These are phyloP conservation scores for Penicillium sp. DNA, from an alignment of 2,329 filamentous ascomycete species.

Conservation along the genomic window DNA sequence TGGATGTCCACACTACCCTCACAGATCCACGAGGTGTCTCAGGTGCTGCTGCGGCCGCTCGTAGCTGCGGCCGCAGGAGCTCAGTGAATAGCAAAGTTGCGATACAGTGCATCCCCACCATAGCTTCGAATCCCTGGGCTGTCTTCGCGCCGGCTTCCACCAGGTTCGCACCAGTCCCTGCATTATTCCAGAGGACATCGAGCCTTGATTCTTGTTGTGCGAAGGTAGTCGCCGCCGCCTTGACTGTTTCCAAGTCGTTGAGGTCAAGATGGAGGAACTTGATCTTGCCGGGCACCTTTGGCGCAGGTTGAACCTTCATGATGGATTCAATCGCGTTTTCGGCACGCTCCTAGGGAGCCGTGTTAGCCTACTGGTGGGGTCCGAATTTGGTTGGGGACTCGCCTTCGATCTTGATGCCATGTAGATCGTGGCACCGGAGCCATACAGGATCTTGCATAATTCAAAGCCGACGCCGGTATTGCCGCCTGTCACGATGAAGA, in stretches of 20 bases:
- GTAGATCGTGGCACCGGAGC: conserved; percentile 57
- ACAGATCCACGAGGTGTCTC: conserved; percentile 23
- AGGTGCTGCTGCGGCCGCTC: conserved; percentile 27
- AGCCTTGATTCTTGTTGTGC: conserved; percentile 35
- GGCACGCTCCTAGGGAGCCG: conserved; percentile 41
- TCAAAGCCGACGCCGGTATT: conserved; percentile 9
- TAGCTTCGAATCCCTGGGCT: conserved; percentile 35
- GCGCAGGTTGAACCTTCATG: conserved; percentile 19
- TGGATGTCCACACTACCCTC: conserved; percentile 36
- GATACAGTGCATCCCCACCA: conserved; percentile 44
- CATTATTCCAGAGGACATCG: conserved; percentile 46
- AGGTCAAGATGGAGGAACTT: conserved; percentile 51
- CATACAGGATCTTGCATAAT: conserved; percentile 50
- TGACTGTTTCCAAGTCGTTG: conserved; percentile 19
- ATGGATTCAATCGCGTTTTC: conserved; percentile 49
- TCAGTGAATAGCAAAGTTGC: conserved; percentile 44
- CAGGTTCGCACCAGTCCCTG: conserved; percentile 32
- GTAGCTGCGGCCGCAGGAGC: conserved; percentile 38
- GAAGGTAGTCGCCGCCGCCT: conserved; percentile 35
- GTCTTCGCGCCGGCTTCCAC: conserved; percentile 36
- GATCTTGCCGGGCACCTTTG: background rate
- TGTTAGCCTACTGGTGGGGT: conserved; percentile 34
- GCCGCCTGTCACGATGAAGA: conserved; percentile 12
- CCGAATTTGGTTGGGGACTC: conserved; percentile 20
- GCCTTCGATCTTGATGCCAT: conserved; percentile 36